Evolutionary conservation across 176 grass and related monocot species (phyloP), one percentile per base, ranked within the genome.

Genomic region (Cymbopogon citratus): DNA sequence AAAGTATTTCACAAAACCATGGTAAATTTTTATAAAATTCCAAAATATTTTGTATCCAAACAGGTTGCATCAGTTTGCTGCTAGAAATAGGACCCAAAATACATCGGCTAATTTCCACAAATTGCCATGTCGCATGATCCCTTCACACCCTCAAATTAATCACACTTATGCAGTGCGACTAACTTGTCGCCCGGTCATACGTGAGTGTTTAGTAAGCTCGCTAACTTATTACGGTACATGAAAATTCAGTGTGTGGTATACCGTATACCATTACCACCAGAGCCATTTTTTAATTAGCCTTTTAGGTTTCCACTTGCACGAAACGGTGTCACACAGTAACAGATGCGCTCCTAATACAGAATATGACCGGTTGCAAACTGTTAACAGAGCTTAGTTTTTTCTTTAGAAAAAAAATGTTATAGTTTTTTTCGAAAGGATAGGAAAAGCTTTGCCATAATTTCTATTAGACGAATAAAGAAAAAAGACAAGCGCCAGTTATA

Each of bases 121-220:
- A 36, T 67, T 62, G 9, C 21, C 66, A 63, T 63, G 40, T 79
- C 67, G 24, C 54, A 40, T 70, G 66, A 79, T 82, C 49, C 85
- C 39, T 61, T 84, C 59, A n/a, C 75, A 46, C 34, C 9, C 34
- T 28, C 27, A 66, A 76, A 71, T n/a, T n/a, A n/a, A 39, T 8
- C 5, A 45, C 12, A 69, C 19, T 18, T 7, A 15, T 36, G 0
- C 44, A 4, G 4, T 14, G 62, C 24, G 78, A 65, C 31, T 74
- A 28, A 54, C 21, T 34, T 46, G 18, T 52, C 21, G 33, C 9
- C 71, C 33, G 14, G 44, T 33, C 2, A 21, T 49, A 44, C 24
- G 10, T 15, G 36, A 5, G 48, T 56, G 28, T 75, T 23, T 56
- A 35, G 46, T 74, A 74, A n/a, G 27, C 71, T 34, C 16, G 16